These are phyloP conservation scores for Chytriomyces sp. DNA, from an alignment of 192 early-diverging fungal genomes.

Conservation along the genomic window DNA sequence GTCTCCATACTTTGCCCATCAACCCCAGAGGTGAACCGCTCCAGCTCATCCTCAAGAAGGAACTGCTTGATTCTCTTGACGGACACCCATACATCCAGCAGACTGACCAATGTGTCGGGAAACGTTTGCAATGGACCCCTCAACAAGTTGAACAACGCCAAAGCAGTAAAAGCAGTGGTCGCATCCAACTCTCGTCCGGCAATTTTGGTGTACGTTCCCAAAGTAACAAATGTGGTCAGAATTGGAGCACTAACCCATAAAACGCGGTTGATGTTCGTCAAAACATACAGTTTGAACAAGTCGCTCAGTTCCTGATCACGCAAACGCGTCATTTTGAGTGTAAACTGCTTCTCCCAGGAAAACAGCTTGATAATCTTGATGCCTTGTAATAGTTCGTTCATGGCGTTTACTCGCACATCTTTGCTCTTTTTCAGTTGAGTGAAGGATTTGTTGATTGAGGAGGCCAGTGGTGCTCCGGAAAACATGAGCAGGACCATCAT, in stretches of 20 bases:
- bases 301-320: constrained; percentile 45
- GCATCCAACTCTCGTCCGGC: constrained; percentile 64
- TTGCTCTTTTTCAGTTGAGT: constrained; percentile 55
- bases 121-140: constrained; percentile 52
- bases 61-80: constrained; percentile 49
- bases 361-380: constrained; percentile 82
- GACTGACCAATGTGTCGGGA: constrained; percentile 59
- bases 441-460: constrained; percentile 39
- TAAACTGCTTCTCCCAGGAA: constrained; percentile 70
- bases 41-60: constrained; percentile 33
- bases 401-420: constrained; percentile 73
- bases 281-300: constrained; percentile 9
- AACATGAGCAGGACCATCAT: constrained; percentile 53
- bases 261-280: constrained; percentile 37
- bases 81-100: constrained; percentile 52
- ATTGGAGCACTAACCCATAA: constrained; percentile 59
- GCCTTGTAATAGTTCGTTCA: constrained; percentile 68
- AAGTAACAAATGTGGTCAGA: constrained; percentile 57
- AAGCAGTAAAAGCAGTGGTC: constrained; percentile 61
- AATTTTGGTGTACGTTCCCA: constrained; percentile 57
- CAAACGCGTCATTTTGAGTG: constrained; percentile 62
- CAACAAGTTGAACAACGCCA: constrained; percentile 63
- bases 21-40: neutral
- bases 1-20: neutral
- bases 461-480: constrained; percentile 36